phyloP scores from a whole-genome alignment of 164 flowering plant genomes.

The Berberis thunbergii region DNA sequence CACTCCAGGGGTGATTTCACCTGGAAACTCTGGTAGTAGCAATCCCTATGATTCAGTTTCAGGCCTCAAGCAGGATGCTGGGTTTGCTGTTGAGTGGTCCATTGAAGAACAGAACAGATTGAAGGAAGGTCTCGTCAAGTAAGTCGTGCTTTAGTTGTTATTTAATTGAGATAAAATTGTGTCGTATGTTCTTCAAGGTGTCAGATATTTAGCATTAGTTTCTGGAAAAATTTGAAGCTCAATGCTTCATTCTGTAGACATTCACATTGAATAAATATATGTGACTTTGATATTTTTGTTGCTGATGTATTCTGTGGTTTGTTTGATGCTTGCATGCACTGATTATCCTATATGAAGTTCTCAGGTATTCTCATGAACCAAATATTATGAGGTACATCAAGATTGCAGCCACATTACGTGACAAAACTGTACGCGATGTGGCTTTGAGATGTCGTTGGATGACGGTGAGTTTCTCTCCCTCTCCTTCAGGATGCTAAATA shows the following conservation, averaged over 20 bases:
- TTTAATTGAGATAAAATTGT: neutral
- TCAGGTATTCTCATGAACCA: slow-evolving; percentile 64
- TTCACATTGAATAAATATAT: neutral
- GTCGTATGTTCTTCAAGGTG: neutral
- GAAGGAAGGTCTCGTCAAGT: slow-evolving; percentile 79
- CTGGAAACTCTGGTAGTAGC: slow-evolving; percentile 25
- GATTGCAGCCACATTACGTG: slow-evolving; percentile 72
- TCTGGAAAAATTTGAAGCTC: too few relatives aligned
- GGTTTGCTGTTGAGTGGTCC: slow-evolving; percentile 87
- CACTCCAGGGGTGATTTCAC: slow-evolving; percentile 21
- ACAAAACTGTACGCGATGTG: slow-evolving; percentile 97
- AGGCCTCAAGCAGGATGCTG: slow-evolving; percentile 63
- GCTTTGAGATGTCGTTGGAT: slow-evolving; percentile 96
- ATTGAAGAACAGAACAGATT: slow-evolving; percentile 64
- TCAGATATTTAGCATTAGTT: neutral
- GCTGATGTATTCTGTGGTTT: neutral
- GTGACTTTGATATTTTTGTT: neutral
- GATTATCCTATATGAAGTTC: slow-evolving; percentile 3
- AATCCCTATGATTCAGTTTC: slow-evolving; percentile 43
- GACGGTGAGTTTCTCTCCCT: slow-evolving; percentile 42
- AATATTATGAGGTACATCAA: slow-evolving; percentile 76
- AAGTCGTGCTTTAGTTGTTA: neutral
- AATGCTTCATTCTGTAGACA: too few relatives aligned
- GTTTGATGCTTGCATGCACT: neutral
- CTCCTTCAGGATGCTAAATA: too few relatives aligned